Conservation (phyloP, 208 protist genomes). For the Trypanosoma avium region DNA sequence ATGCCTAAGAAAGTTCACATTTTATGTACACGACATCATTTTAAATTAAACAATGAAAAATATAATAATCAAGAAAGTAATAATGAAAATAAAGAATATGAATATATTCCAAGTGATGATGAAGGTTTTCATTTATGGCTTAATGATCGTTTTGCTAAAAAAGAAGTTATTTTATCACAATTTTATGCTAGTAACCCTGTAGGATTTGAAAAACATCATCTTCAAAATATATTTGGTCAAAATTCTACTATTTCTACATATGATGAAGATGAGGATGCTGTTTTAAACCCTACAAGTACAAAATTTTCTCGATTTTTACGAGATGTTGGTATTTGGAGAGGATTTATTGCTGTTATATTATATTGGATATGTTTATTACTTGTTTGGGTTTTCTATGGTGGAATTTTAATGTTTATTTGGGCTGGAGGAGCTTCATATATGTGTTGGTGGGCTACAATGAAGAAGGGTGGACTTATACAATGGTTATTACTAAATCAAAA, state of each 20-base stretch:
- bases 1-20: slow-evolving; percentile 77
- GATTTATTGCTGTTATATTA: slow-evolving; percentile 17
- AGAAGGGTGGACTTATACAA: slow-evolving; percentile 19
- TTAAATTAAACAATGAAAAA: background rate
- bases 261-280: slow-evolving; percentile 44
- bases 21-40: slow-evolving; percentile 44
- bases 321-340: slow-evolving; percentile 25
- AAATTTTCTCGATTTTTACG: slow-evolving; percentile 20
- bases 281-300: slow-evolving; percentile 8
- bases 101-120: slow-evolving; percentile 42
- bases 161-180: slow-evolving; percentile 77
- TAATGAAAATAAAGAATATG: background rate
- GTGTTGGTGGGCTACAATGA: slow-evolving; percentile 2
- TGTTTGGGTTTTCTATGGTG: slow-evolving; percentile 24
- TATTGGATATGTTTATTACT: slow-evolving; percentile 28
- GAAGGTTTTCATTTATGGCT: slow-evolving; percentile 58
- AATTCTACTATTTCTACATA: slow-evolving; percentile 46
- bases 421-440: too few species aligned
- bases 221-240: slow-evolving; percentile 55
- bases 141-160: slow-evolving; percentile 74
- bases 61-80: background rate
- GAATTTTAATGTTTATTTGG: too few species aligned
- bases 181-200: slow-evolving; percentile 66
- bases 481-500: slow-evolving; percentile 7
- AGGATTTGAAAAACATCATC: slow-evolving; percentile 57